Percentiles rank a stretch among this genome's conserved stretches.
These are phyloP conservation scores for Phytopythium mirpurense DNA, from an alignment of 352 stramenopile genomes.

Conservation along the genomic window DNA sequence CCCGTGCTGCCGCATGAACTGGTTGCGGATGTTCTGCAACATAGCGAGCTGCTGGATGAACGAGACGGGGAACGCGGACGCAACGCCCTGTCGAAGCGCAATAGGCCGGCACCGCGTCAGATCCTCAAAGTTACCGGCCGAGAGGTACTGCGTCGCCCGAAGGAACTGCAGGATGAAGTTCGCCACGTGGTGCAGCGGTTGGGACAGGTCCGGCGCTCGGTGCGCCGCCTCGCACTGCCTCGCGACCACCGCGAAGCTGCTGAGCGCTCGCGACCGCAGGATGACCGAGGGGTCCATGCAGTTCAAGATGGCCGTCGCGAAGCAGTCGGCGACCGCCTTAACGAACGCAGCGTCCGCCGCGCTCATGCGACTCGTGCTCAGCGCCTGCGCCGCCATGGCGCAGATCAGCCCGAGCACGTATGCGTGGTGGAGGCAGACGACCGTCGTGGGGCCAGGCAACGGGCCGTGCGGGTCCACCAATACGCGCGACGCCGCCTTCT, in stretches of 20 bases:
- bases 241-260: slow-evolving; percentile 49
- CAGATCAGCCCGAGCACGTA: slow-evolving; percentile 77
- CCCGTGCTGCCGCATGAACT: slow-evolving; percentile 16
- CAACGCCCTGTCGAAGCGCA: slow-evolving; percentile 28
- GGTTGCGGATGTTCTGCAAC: slow-evolving; percentile 54
- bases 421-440: slow-evolving; percentile 78
- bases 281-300: slow-evolving; percentile 65
- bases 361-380: slow-evolving; percentile 58
- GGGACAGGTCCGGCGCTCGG: slow-evolving; percentile 50
- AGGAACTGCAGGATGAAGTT: slow-evolving; percentile 81
- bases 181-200: slow-evolving; percentile 59
- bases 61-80: slow-evolving; percentile 50
- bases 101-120: slow-evolving; percentile 51
- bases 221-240: slow-evolving; percentile 37
- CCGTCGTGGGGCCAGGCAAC: slow-evolving; percentile 47
- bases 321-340: slow-evolving; percentile 66
- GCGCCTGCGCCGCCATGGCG: slow-evolving; percentile 69
- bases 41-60: slow-evolving; percentile 72
- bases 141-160: slow-evolving; percentile 52
- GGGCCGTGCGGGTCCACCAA: slow-evolving; percentile 38
- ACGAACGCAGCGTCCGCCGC: slow-evolving; percentile 53
- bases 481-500: slow-evolving; percentile 65
- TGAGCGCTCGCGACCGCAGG: slow-evolving; percentile 45
- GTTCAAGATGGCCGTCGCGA: slow-evolving; percentile 67
- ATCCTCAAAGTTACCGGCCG: slow-evolving; percentile 53